Conservation (phyloP, 345 rosid species). For the Mangifera indica region DNA sequence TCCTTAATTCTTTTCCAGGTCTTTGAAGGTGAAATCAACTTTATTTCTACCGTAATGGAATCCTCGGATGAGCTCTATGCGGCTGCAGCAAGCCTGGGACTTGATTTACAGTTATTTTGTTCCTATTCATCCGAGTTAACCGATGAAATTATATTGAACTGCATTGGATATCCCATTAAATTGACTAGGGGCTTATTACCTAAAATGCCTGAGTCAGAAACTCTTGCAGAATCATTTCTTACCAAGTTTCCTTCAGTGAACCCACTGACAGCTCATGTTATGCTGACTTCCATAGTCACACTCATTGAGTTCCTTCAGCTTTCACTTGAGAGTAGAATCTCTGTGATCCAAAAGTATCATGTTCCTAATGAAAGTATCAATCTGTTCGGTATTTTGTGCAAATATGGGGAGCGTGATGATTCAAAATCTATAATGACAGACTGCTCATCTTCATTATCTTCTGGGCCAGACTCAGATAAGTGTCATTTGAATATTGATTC, state of each 20-base stretch:
- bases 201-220: constrained; percentile 82
- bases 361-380: constrained; percentile 72
- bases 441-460: constrained; percentile 83
- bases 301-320: constrained; percentile 68
- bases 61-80: constrained; percentile 86
- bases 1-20: constrained; percentile 35
- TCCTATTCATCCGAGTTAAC: constrained; percentile 70
- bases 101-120: constrained; percentile 79
- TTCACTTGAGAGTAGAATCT: constrained; percentile 54
- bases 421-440: constrained; percentile 89
- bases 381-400: constrained; percentile 64
- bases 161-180: constrained; percentile 51
- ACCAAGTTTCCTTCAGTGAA: constrained; percentile 87
- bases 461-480: constrained; percentile 65
- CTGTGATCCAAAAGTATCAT: constrained; percentile 45
- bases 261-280: constrained; percentile 81
- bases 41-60: constrained; percentile 59
- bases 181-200: constrained; percentile 42
- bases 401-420: constrained; percentile 85
- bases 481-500: constrained; percentile 41
- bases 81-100: constrained; percentile 89
- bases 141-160: constrained; percentile 67
- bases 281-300: constrained; percentile 57
- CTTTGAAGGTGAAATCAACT: constrained; percentile 62
- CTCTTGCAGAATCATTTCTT: constrained; percentile 84